A percentile compares a stretch with the other conserved stretches of the same genome.
phyloP scores from a whole-genome alignment of 371 early-diverging fungal genomes.

The Mortierella polycephala region DNA sequence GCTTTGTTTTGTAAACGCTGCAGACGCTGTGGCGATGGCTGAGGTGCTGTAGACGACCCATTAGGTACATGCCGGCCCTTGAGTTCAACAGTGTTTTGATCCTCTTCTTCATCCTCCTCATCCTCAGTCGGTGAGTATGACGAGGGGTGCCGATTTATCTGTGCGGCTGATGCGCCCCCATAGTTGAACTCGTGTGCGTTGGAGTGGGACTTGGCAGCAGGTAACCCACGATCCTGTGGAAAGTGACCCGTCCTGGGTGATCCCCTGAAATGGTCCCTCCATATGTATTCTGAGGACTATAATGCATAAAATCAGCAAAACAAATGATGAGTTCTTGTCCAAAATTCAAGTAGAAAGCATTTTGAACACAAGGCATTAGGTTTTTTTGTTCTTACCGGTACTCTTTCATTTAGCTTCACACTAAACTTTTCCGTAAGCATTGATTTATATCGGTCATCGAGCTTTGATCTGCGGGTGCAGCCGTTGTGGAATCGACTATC shows the following conservation, averaged over 20 bases:
- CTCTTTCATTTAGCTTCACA: neutral
- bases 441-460: constrained; percentile 7
- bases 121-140: constrained; percentile 39
- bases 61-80: neutral
- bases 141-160: constrained; percentile 17
- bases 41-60: neutral
- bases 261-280: too few relatives aligned
- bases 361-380: too few relatives aligned
- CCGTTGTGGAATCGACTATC: neutral
- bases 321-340: too few relatives aligned
- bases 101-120: constrained; percentile 17
- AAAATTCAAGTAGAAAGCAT: too few relatives aligned
- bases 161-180: neutral
- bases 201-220: neutral
- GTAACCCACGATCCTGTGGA: neutral
- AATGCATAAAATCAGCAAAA: too few relatives aligned
- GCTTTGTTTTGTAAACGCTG: neutral
- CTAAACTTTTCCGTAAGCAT: constrained; percentile 12
- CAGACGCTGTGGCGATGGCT: neutral
- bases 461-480: neutral
- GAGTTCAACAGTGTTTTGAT: constrained; percentile 29
- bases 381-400: constrained; percentile 14
- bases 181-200: neutral
- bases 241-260: too few relatives aligned
- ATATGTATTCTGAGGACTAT: too few relatives aligned